Conservation (phyloP, 73 alveolate genomes). For the Paramecium primaurelia region DNA sequence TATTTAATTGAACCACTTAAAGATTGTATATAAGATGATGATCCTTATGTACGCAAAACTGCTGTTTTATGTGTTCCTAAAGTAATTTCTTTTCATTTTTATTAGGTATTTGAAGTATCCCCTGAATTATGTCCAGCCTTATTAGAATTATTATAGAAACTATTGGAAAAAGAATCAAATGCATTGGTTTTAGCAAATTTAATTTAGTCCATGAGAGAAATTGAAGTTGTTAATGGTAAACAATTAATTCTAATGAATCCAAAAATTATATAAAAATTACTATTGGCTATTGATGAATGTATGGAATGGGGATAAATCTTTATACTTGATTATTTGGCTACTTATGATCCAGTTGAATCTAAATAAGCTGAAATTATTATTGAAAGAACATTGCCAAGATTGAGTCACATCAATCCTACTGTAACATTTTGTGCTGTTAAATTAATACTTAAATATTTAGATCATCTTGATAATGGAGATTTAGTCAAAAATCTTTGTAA, state of each 20-base stretch:
- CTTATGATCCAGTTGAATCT: constrained; percentile 68
- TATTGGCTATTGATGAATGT: constrained; percentile 75
- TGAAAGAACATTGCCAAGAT: constrained; percentile 84
- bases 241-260: constrained; percentile 64
- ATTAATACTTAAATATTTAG: constrained; percentile 85
- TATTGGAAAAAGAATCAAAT: not conserved
- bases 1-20: constrained; percentile 59
- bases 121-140: constrained; percentile 28
- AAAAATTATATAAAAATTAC: constrained; percentile 64
- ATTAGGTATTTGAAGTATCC: constrained; percentile 65
- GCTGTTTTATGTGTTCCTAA: constrained; percentile 81
- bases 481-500: constrained; percentile 83
- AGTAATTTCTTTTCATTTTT: constrained; percentile 51
- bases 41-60: constrained; percentile 82
- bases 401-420: constrained; percentile 86
- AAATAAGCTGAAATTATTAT: constrained; percentile 76
- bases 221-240: constrained; percentile 63
- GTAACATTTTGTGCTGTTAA: constrained; percentile 89
- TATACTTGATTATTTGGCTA: constrained; percentile 84
- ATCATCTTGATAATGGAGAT: constrained; percentile 81
- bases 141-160: not conserved
- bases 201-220: not conserved
- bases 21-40: constrained; percentile 78
- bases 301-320: constrained; percentile 94
- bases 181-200: constrained; percentile 19